These are phyloP conservation scores for Angomonas ambiguus DNA, from an alignment of 208 protist genomes.

Conservation along the genomic window DNA sequence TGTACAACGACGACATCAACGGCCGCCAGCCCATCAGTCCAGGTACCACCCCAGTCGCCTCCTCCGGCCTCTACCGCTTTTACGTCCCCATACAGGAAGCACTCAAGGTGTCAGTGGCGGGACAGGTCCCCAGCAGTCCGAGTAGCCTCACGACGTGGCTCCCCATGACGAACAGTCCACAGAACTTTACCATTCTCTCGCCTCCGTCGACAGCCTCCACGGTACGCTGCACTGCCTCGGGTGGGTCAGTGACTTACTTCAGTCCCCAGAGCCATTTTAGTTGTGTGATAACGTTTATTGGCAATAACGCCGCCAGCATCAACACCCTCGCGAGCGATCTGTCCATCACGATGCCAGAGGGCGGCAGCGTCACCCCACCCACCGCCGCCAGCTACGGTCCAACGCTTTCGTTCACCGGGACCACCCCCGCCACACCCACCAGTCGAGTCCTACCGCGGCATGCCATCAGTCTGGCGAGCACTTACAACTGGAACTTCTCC, in stretches of 20 bases:
- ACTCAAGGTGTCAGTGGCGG: constrained; percentile 29
- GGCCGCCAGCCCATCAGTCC: constrained; percentile 27
- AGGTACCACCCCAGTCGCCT: constrained; percentile 38
- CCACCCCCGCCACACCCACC: constrained; percentile 19
- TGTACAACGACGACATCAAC: constrained; percentile 25
- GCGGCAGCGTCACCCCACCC: constrained; percentile 27
- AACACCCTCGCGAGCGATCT: constrained; percentile 61
- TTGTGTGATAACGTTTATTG: constrained; percentile 43
- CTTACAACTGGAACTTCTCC: constrained; percentile 27
- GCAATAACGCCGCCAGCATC: constrained; percentile 34
- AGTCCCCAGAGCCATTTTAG: constrained; percentile 34
- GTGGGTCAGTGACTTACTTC: constrained; percentile 54
- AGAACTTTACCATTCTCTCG: constrained; percentile 55
- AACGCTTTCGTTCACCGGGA: constrained; percentile 23
- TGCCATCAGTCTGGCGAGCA: constrained; percentile 14
- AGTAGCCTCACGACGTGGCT: constrained; percentile 17
- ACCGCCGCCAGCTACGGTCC: constrained; percentile 17
- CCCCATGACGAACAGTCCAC: constrained; percentile 62
- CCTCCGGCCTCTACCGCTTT: constrained; percentile 62
- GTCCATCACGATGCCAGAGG: constrained; percentile 42
- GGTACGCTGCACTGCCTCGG: constrained; percentile 38
- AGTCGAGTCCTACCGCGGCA: neutral
- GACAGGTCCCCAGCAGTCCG: constrained; percentile 20
- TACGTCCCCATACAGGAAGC: constrained; percentile 21
- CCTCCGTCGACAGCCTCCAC: constrained; percentile 38